phyloP scores from a whole-genome alignment of 2,329 filamentous ascomycete genomes.

The Penicillium vulpinum region DNA sequence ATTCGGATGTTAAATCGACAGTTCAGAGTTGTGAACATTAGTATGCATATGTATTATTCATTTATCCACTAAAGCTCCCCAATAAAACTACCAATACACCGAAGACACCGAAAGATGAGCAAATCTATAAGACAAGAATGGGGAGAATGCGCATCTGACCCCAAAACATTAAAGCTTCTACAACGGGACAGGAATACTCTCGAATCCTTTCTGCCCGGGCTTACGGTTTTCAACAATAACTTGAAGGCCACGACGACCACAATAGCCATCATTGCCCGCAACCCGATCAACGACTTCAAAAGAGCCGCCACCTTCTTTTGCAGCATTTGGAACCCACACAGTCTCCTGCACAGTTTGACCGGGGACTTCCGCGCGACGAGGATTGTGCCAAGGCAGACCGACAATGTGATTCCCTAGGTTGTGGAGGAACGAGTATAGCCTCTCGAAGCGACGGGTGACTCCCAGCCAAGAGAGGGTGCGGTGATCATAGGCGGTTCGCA shows the following conservation, averaged over 20 bases:
- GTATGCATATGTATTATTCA: not conserved
- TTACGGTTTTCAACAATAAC: slow-evolving; percentile 46
- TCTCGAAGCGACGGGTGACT: slow-evolving; percentile 64
- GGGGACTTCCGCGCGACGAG: slow-evolving; percentile 59
- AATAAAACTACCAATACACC: not conserved
- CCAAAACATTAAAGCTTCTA: slow-evolving; percentile 1
- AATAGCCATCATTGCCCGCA: slow-evolving; percentile 48
- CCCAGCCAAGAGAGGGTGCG: slow-evolving; percentile 59
- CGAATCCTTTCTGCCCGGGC: slow-evolving; percentile 48
- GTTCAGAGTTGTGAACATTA: not conserved
- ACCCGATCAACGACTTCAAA: slow-evolving; percentile 41
- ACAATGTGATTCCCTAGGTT: slow-evolving; percentile 57
- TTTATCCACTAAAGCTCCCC: not conserved
- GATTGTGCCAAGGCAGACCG: slow-evolving; percentile 60
- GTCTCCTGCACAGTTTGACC: slow-evolving; percentile 50
- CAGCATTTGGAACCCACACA: slow-evolving; percentile 42
- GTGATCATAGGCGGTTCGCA: slow-evolving; percentile 68
- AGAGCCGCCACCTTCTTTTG: slow-evolving; percentile 35
- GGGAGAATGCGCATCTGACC: slow-evolving; percentile 4
- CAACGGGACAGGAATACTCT: slow-evolving; percentile 43
- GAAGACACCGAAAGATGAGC: not conserved
- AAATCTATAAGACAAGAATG: not conserved
- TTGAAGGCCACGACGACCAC: slow-evolving; percentile 45
- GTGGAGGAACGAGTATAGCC: slow-evolving; percentile 62
- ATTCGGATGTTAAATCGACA: not conserved